Base-by-base conservation (phyloP, 176 grass and related monocot genomes). In the Eragrostis nindensis region DNA sequence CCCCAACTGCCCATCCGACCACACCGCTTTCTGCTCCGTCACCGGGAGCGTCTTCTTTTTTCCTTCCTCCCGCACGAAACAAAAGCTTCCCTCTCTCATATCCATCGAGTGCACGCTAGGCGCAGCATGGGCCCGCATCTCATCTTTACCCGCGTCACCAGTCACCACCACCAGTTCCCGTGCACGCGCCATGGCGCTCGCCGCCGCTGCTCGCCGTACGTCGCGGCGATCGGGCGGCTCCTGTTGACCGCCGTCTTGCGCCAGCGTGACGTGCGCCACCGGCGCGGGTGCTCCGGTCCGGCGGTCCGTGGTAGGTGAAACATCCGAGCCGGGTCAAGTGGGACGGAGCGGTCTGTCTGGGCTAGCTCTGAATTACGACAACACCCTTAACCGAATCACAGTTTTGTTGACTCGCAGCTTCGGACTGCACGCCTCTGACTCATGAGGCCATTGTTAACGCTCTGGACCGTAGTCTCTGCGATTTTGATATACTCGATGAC, bases 301-400 rank as follows among this genome's bases (percentile, higher is more conserved):
- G n/a, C n/a, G n/a, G 59, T 64, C 75, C 75, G 59, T 3, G 57
- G 30, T 47, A 63, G 75, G 75, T 77, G 67, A 27, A 70, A 70
- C 67, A 8, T 9, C 18, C n/a, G 67, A 44, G 42, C 21, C 42
- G 21, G 41, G 64, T 42, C 39, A 7, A 21, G 62, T 14, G 32
- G 5, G 32, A 36, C 7, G 32, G 32, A 19, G 10, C 52, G 52
- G 29, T 19, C 64, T 9, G 57, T 26, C 57, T 13, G 25, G 21
- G 9, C 22, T 3, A 25, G 57, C 5, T 3, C 11, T 3, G 25
- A 13, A 61, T 26, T 26, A 25, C 57, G 11, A 5, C 22, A 27
- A 25, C 4, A 11, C 57, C 57, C 57, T 61, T 11, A 26, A 26
- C 17, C 52, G 52, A 54, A 54, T n/a, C n/a, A 54, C 52, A 21